Base-by-base conservation (phyloP, 768 basidiomycete species). In the Tricholoma matsutake region DNA sequence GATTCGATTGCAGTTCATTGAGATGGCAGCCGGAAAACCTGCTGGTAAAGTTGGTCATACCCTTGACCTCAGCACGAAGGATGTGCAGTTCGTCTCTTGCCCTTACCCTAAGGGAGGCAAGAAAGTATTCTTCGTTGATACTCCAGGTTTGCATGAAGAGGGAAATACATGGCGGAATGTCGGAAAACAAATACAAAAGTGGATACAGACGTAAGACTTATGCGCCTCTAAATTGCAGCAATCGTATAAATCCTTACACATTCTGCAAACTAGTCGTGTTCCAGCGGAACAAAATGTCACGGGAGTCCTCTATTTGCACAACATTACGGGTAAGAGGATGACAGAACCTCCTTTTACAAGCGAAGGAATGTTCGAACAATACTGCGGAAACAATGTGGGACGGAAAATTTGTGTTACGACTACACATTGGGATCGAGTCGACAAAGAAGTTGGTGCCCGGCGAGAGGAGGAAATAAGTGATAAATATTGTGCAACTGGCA, bases 401-500 rank as follows among this genome's bases (percentile, higher is more conserved):
- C 37, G 29, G 43, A 56, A 39, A 20, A 56, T 56, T 22, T 56
- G 55, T 43, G 29, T 56, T 41, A 43, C 43, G 16, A 56, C 55
- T 28, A 56, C 55, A 56, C 34, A 41, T 28, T 56, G 55, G 55
- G 55, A 56, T 56, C 25, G 18, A 41, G 55, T 56, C 11, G 5
- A 29, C 29, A 25, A 56, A n/a, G 37, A 39, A 29, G 13, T 43
- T 31, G 55, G 39, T 5, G 22, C 25, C 14, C 25, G 28, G n/a
- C 55, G 55, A 31, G 55, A 56, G 37, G 29, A 41, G 25, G 55
- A 56, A 29, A 56, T 56, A 14, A 43, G 31, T 11, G 43, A 20
- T 9, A 56, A 43, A 13, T 56, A 56, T 43, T 56, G 55, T 56
- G 55, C 22, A n/a, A 43, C 55, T 25, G 55, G 55, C 16, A 56